Conservation (phyloP, 2,329 filamentous ascomycete genomes). For the Diaporthe citri region DNA sequence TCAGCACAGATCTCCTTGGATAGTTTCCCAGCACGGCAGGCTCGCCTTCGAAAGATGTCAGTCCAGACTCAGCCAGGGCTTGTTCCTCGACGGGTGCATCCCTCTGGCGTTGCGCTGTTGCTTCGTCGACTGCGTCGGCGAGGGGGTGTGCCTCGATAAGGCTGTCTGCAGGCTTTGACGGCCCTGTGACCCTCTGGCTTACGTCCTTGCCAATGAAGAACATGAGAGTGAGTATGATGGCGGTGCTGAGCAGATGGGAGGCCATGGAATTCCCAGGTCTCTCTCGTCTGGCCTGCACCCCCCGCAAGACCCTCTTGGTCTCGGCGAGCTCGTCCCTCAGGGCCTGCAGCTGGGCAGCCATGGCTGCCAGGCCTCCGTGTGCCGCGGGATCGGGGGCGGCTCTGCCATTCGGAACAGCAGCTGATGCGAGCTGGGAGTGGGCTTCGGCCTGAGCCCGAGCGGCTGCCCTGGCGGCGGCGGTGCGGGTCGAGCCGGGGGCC, state of each 20-base stretch:
- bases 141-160: background rate
- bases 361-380: background rate
- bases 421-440: background rate
- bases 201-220: background rate
- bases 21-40: background rate
- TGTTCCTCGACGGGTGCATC: conserved; percentile 20
- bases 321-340: background rate
- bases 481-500: conserved; percentile 26
- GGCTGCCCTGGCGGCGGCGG: conserved; percentile 13
- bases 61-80: background rate
- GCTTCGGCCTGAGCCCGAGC: conserved; percentile 2
- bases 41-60: background rate
- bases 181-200: background rate
- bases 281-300: background rate
- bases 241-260: background rate
- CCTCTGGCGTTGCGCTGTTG: conserved; percentile 6
- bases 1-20: background rate
- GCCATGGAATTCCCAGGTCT: background rate
- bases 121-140: background rate
- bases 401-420: background rate
- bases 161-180: background rate
- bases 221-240: background rate
- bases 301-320: background rate
- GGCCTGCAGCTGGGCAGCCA: background rate
- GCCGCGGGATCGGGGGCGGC: background rate